Conservation (phyloP, 805 yeast species). For the Pichia ethanolica region DNA sequence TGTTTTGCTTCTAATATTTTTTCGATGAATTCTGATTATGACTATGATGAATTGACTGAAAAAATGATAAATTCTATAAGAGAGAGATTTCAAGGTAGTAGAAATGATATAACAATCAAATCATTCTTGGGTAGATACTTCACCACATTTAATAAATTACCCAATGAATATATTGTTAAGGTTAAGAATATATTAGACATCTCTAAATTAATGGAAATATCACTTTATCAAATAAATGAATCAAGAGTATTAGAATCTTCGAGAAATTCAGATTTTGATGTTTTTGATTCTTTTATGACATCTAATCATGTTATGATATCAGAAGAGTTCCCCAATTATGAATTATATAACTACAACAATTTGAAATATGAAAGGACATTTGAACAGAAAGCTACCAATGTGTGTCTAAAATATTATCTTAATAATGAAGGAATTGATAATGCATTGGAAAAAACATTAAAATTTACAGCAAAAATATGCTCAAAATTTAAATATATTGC, state of each 20-base stretch:
- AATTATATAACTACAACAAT: slow-evolving; percentile 3
- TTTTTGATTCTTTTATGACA: slow-evolving; percentile 13
- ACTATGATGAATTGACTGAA: not conserved
- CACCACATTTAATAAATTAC: not conserved
- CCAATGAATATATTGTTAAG: not conserved
- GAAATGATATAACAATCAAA: not conserved
- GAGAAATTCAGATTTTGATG: not conserved
- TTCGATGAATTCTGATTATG: not conserved
- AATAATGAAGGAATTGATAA: not conserved
- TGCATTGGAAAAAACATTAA: slow-evolving; percentile 7
- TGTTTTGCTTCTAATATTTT: not conserved
- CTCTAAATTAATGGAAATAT: not conserved
- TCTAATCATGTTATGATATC: not conserved
- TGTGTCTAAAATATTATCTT: slow-evolving; percentile 3
- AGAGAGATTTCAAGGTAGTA: not conserved
- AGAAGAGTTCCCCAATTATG: slow-evolving; percentile 3
- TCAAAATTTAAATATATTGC: slow-evolving; percentile 14
- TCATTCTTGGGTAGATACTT: not conserved
- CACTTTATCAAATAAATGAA: slow-evolving; percentile 1
- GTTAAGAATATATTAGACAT: not conserved
- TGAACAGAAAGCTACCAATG: slow-evolving; percentile 14
- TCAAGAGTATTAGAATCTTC: not conserved
- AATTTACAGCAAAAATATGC: slow-evolving; percentile 3
- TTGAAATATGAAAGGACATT: not conserved
- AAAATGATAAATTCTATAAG: not conserved